Evolutionary conservation across 768 basidiomycete species (phyloP).

Genomic region (Hebeloma cylindrosporum): DNA sequence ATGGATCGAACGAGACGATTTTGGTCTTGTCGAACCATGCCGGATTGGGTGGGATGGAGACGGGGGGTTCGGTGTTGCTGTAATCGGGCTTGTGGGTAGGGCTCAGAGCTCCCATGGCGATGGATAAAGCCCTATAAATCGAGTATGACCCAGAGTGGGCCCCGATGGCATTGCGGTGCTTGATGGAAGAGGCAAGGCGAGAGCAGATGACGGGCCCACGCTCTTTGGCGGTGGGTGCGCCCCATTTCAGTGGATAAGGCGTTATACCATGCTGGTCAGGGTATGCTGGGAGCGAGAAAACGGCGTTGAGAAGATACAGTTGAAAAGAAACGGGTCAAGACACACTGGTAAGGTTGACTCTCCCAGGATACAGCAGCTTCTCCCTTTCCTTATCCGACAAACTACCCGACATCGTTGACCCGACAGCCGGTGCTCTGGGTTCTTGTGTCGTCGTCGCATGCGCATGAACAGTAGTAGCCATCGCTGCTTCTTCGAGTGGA

Average conservation of each 20-base stretch:
- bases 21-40: conserved; percentile 74
- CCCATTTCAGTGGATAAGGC: conserved; percentile 82
- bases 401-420: conserved; percentile 4
- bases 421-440: conserved; percentile 13
- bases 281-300: conserved; percentile 57
- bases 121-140: conserved; percentile 90
- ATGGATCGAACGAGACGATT: conserved; percentile 94
- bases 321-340: conserved; percentile 3
- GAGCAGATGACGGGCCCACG: conserved; percentile 92
- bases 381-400: conserved; percentile 65
- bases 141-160: conserved; percentile 94
- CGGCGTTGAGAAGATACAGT: conserved; percentile 8
- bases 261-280: conserved; percentile 91
- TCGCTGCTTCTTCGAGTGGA: neutral
- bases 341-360: conserved; percentile 84
- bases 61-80: conserved; percentile 79
- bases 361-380: conserved; percentile 74
- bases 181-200: conserved; percentile 79
- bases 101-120: conserved; percentile 83
- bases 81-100: conserved; percentile 84
- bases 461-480: neutral
- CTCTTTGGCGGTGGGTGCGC: conserved; percentile 55
- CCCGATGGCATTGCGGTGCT: conserved; percentile 90
- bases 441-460: conserved; percentile 17
- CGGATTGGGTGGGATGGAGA: conserved; percentile 72